phyloP scores from a whole-genome alignment of 164 flowering plant genomes.

The Nelumbo lutea region DNA sequence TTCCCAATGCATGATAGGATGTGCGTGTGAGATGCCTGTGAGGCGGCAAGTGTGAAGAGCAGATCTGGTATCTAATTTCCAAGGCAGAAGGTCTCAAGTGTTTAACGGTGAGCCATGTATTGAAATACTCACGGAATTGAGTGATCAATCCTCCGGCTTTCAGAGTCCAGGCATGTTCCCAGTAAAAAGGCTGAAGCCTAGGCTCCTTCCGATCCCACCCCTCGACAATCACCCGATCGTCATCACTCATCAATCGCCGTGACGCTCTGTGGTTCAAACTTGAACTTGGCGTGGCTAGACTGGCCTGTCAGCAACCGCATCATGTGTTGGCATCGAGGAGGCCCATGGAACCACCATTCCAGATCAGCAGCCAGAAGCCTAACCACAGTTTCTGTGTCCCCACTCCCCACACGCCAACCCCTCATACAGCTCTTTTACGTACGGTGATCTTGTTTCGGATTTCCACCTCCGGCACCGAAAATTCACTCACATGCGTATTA shows the following conservation, averaged over 20 bases:
- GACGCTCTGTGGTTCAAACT: conserved; percentile 52
- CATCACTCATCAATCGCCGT: conserved; percentile 29
- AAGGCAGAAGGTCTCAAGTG: conserved; percentile 31
- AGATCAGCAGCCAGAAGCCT: conserved; percentile 45
- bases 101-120: conserved; percentile 71
- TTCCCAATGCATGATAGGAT: too few relatives aligned
- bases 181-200: conserved; percentile 34
- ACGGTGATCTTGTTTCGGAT: conserved; percentile 29
- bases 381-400: conserved; percentile 29
- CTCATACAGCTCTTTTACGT: conserved; percentile 40
- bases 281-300: conserved; percentile 31
- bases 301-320: conserved; percentile 70
- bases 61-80: conserved; percentile 6
- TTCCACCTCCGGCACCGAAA: conserved; percentile 8
- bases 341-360: conserved; percentile 95
- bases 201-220: conserved; percentile 68
- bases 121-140: conserved; percentile 76
- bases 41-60: too few relatives aligned
- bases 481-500: background rate
- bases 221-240: conserved; percentile 58
- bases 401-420: conserved; percentile 33
- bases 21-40: too few relatives aligned
- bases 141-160: conserved; percentile 49
- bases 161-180: conserved; percentile 91
- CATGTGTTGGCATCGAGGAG: conserved; percentile 77